phyloP scores from a whole-genome alignment of 345 rosid genomes.

The Cardiospermum halicacabum region DNA sequence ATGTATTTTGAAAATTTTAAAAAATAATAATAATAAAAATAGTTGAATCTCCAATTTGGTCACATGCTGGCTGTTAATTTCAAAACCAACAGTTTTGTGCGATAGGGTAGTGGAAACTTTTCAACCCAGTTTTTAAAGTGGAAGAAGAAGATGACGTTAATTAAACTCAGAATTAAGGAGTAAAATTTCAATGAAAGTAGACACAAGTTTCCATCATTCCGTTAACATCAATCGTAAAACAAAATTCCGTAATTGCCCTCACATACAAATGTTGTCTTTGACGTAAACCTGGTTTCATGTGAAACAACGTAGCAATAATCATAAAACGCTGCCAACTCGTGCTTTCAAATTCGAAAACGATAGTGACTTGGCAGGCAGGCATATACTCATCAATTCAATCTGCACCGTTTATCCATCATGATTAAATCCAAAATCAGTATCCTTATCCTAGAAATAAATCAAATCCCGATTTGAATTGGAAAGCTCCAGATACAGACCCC shows the following conservation, averaged over 20 bases:
- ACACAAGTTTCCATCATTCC: background rate
- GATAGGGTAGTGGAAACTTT: no score
- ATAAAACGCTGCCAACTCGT: constrained; percentile 19
- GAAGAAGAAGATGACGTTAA: no score
- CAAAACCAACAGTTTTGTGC: no score
- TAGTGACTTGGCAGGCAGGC: background rate
- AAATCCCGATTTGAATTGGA: constrained; percentile 13
- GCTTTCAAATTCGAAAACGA: constrained; percentile 4
- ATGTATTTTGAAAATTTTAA: no score
- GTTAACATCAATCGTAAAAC: background rate
- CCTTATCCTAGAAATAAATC: background rate
- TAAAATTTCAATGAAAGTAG: no score
- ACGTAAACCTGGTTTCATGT: constrained; percentile 18
- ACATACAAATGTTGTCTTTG: background rate
- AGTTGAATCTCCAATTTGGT: no score
- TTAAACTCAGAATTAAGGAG: no score
- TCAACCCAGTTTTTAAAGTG: no score
- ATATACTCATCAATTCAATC: background rate
- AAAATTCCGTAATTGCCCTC: background rate
- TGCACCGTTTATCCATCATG: background rate
- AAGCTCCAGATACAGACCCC: constrained; percentile 45
- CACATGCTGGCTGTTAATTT: no score
- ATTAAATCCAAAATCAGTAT: background rate
- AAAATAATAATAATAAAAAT: no score
- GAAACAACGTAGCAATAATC: constrained; percentile 21